Base-by-base conservation (phyloP, 257 asterid species). In the Coffea eugenioides region DNA sequence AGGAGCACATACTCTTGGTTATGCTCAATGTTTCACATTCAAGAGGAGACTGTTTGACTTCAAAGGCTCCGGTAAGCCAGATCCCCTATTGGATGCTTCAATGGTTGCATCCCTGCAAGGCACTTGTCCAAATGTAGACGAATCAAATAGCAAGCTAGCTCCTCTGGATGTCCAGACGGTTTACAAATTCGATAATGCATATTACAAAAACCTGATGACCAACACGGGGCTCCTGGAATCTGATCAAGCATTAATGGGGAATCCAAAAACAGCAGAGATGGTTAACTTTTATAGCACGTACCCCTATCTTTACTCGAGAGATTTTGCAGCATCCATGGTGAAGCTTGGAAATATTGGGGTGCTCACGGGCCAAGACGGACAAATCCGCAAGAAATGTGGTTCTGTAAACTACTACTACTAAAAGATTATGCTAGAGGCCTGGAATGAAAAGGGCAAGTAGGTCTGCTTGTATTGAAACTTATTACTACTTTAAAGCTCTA, bases 1-100 rank as follows among this genome's bases (percentile, higher is more conserved):
- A 93, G 97, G 97, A 54, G 98, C 88, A 0, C 98, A 93, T 83
- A 92, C 96, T 0, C 87, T 93, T 8, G 98, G 98, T n/a, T 89
- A 86, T 83, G 97, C 98, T 57, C 96, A 92, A 76, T 93, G 98
- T 81, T 79, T 87, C 84, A 83, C 92, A 5, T 88, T 93, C 94
- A 93, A 93, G 88, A 82, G 89, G 39, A 91, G 98, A 84, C 86
- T 93, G 0, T 93, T 89, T 81, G 83, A 91, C 88, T 89, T 79
- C 87, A 86, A 85, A 81, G 87, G 83, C 51, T 78, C 96, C 0
- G 97, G 97, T 54, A 87, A 85, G 45, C 91, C 97, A 9, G 97
- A 93, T 68, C 97, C 95, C 3, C 45, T 83, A 2, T 88, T 93
- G 0, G 92, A 93, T 25, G 23, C 89, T 2, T 80, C 91, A 27